Base-by-base conservation (phyloP, 2,329 filamentous ascomycete genomes). In the Tetracladium maxilliforme region DNA sequence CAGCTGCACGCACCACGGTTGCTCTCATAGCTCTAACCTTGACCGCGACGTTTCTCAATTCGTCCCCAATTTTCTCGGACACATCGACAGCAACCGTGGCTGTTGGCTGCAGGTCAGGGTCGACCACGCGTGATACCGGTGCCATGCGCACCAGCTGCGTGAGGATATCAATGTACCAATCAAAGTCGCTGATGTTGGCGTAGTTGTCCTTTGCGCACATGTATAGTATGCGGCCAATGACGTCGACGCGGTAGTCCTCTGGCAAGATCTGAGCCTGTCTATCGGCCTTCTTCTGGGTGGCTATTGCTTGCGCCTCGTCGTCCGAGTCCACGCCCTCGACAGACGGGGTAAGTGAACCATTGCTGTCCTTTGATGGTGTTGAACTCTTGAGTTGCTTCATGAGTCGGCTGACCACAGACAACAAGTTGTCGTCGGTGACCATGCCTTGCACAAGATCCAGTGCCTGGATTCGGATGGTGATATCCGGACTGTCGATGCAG, bases 171-270 rank as follows among this genome's bases (percentile, higher is more conserved):
- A 95, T 78, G 47, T 95, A 95, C 90, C 90, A 98, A 37, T 94
- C 87, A 47, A 98, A 98, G 45, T 98, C 87, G 26, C 65, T 57
- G 23, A 98, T 61, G 42, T 84, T 82, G 19, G 68, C 66, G 47
- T 95, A 98, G 32, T 84, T 93, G 35, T 86, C 78, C 35, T 74
- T 72, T 7, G 83, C 81, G 47, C 87, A 95, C 71, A 98, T 92
- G 32, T 75, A 71, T 8, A 95, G 48, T 31, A 95, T 83, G 30
- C 80, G 70, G 29, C 67, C 65, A 26, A 95, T 82, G 12, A 94
- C 82, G 39, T 81, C 81, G 19, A 74, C 58, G 25, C 75, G 75
- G 48, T 95, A 98, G 35, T 92, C 82, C 32, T 86, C 76, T 1
- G 90, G 84, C 6, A 95, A 58, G 40, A 58, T 49, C 38, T 65